Evolutionary conservation across 306 rosid genomes (phyloP), one percentile per base, ranked within the genome.

Genomic region (Begonia loranthoides): DNA sequence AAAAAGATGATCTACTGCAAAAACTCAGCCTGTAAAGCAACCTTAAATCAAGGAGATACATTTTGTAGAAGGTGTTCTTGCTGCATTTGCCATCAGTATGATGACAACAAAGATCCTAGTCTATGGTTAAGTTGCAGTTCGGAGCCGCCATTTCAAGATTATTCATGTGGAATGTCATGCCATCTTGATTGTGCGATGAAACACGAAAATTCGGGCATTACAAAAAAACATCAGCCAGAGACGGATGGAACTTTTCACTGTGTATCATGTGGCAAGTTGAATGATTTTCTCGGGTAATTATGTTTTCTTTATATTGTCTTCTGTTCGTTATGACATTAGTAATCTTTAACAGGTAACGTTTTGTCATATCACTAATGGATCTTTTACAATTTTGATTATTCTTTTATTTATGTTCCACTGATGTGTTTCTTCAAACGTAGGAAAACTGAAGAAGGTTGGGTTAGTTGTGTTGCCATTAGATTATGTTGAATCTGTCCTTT

Each of bases 71-170:
- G 99, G 69, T 86, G 99, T 75, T 86, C 99, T 3, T 82, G 94
- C 49, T 90, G 94, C 78, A 83, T 85, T 52, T 90, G 95, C 67
- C 74, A 64, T 64, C 72, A 72, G 72, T 90, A 80, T 63, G 95
- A 90, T 53, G 99, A 90, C 66, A 90, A 90, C 72, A 90, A 90
- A 74, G 99, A 90, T 66, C 99, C 99, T 45, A 80, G 99, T 80
- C 70, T 90, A 51, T 86, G 95, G 99, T 64, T 90, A 69, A 76
- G 81, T 66, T 90, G 99, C 68, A 68, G 86, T 68, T 79, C 93
- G 0, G 99, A 90, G 65, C 69, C 72, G 67, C 99, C 99, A 13
- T 86, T 82, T 70, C 79, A 69, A 41, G 88, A 78, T 57, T 58
- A 62, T 61, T 82, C 99, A 9, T 90, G 99, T 75, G 95, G 90